Evolutionary conservation across 1,284 basidiomycete genomes (phyloP), one percentile per base, ranked within the genome.

Genomic region (Cronartium quercuum): DNA sequence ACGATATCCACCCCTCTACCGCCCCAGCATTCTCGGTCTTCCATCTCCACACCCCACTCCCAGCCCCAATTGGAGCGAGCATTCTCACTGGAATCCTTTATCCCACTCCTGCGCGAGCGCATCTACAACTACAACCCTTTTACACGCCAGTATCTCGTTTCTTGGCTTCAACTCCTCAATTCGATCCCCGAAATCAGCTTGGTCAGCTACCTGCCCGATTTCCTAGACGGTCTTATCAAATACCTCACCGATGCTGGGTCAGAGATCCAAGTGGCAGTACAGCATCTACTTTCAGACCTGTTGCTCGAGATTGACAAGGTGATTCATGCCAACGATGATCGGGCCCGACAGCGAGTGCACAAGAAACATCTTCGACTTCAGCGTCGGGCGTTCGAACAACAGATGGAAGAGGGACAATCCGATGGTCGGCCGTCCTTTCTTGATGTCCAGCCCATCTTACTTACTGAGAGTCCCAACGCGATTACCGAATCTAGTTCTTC

Each of bases 141-240:
- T 81, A 96, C 95, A 0, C 85, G 96, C 77, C 97, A 91, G 82
- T 98, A 95, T 81, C 87, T 99, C 38, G 92, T 97, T 57, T 91
- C 91, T 9, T 99, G 96, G 96, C 91, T 98, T 77, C 92, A 88
- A 63, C 91, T 97, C 1, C 86, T 99, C 51, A 94, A 98, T 81
- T 96, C 94, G 5, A 92, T 98, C 0, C 96, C 96, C 0, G 94
- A 98, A 81, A 85, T 98, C 66, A 94, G 98, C 81, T 86, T 99
- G 29, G 91, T 98, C 66, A 89, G 90, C 38, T 96, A 92, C 83
- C 87, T 99, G 18, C 95, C 96, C 0, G 89, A 95, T 79, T 96
- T 98, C 81, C 83, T 99, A 55, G 94, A 97, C 78, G 94, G 93
- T 2, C 86, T 99, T 58, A 81, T 97, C 78, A 93, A 92, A 83